These are phyloP conservation scores for Truncatella angustata DNA, from an alignment of 2,329 filamentous ascomycete species.

Conservation along the genomic window DNA sequence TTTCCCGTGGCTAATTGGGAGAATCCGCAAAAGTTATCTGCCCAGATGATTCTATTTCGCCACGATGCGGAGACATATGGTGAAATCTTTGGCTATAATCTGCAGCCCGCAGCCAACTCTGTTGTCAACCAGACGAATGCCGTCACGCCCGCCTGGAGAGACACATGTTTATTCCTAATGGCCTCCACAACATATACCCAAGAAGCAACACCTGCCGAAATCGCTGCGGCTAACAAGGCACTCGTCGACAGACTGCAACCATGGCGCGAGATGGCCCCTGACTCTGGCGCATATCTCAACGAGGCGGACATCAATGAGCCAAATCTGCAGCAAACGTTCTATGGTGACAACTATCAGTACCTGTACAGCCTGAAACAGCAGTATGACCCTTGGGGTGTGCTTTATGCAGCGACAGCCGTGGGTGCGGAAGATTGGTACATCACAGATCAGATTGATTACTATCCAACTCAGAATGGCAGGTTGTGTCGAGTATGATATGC, in stretches of 20 bases:
- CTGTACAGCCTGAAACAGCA: no score
- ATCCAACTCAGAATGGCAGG: no score
- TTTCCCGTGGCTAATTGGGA: constrained; percentile 22
- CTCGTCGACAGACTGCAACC: neutral
- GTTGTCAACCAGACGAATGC: constrained; percentile 23
- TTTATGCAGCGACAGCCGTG: no score
- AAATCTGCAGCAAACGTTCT: no score
- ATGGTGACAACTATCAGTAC: no score
- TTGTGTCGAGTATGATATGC: no score
- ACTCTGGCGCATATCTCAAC: constrained; percentile 28
- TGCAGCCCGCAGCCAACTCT: constrained; percentile 17
- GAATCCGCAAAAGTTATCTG: constrained; percentile 12
- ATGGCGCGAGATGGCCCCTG: constrained; percentile 15
- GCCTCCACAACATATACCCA: neutral
- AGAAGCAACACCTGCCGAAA: neutral
- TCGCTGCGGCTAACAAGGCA: neutral
- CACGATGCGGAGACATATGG: constrained; percentile 15
- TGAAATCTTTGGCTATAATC: constrained; percentile 19
- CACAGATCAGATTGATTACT: no score
- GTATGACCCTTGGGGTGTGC: no score
- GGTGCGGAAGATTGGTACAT: no score
- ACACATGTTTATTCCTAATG: constrained; percentile 10
- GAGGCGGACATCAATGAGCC: no score
- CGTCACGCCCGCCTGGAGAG: constrained; percentile 43
- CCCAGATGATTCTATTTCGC: constrained; percentile 15